These are phyloP conservation scores for Austropuccinia psidii DNA, from an alignment of 1,284 basidiomycete species.

Conservation along the genomic window DNA sequence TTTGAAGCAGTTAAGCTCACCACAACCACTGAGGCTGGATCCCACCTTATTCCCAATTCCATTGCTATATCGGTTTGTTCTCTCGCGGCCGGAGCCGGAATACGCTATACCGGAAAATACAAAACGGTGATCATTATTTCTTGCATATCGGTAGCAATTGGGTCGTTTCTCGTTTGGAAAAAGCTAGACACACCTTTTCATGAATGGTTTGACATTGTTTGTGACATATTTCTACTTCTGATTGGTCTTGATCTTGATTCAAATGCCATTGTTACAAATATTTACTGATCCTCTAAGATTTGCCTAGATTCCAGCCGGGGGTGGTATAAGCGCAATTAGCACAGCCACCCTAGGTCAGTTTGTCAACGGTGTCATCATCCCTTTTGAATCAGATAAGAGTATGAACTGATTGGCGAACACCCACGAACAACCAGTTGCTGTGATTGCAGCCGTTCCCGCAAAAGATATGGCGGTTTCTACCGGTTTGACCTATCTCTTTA, in stretches of 20 bases:
- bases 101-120: slow-evolving; percentile 42
- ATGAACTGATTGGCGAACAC: too few species aligned
- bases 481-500: slow-evolving; percentile 46
- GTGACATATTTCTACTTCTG: not conserved
- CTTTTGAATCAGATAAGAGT: too few species aligned
- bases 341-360: slow-evolving; percentile 13
- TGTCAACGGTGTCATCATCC: too few species aligned
- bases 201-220: slow-evolving; percentile 22
- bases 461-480: slow-evolving; percentile 45
- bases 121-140: not conserved
- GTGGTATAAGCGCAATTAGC: slow-evolving; percentile 4
- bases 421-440: slow-evolving; percentile 2
- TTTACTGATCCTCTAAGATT: not conserved
- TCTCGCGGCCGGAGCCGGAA: slow-evolving; percentile 44
- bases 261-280: not conserved
- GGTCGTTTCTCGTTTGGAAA: slow-evolving; percentile 12
- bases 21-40: slow-evolving; percentile 42
- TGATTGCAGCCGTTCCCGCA: slow-evolving; percentile 45
- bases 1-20: slow-evolving; percentile 46
- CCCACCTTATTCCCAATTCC: slow-evolving; percentile 46
- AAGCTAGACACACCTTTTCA: not conserved
- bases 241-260: not conserved
- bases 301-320: slow-evolving; percentile 19
- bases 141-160: not conserved
- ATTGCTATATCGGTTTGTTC: slow-evolving; percentile 44